A percentile compares a stretch with the other conserved stretches of the same genome.
These are phyloP conservation scores for Daldinia bambusicola DNA, from an alignment of 495 filamentous ascomycete species.

Conservation along the genomic window DNA sequence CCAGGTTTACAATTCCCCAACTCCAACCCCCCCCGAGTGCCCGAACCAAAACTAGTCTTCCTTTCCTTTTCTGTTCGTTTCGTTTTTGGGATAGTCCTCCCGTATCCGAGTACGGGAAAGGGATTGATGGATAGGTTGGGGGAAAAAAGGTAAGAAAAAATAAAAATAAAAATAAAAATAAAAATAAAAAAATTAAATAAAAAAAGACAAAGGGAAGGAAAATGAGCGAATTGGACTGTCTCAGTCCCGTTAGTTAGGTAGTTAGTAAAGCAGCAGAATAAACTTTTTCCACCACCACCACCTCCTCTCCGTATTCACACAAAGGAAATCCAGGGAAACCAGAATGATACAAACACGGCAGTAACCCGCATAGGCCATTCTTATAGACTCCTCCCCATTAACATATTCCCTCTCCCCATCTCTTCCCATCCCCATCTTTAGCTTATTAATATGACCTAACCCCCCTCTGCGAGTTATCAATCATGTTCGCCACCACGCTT, in stretches of 20 bases:
- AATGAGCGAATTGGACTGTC: neutral
- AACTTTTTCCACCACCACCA: neutral
- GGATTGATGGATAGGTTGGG: neutral
- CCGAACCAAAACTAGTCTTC: neutral
- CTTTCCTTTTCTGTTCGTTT: neutral
- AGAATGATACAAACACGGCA: neutral
- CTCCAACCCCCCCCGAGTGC: neutral
- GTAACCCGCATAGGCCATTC: neutral
- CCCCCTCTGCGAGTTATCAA: constrained; percentile 38
- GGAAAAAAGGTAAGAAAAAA: neutral
- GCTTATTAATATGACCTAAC: constrained; percentile 22
- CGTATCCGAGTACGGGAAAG: neutral
- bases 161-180: too few species aligned
- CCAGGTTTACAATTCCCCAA: constrained; percentile 1
- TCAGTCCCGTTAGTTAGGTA: neutral
- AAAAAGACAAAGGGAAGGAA: neutral
- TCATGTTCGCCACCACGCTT: constrained; percentile 43
- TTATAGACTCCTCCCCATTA: neutral
- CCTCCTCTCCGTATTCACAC: neutral
- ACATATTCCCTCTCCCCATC: neutral
- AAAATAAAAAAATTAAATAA: too few species aligned
- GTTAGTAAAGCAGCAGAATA: neutral
- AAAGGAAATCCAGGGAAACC: neutral
- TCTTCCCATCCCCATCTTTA: neutral
- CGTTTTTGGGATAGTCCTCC: neutral